phyloP scores from a whole-genome alignment of 2,329 filamentous ascomycete species.

The Scedosporium boydii region DNA sequence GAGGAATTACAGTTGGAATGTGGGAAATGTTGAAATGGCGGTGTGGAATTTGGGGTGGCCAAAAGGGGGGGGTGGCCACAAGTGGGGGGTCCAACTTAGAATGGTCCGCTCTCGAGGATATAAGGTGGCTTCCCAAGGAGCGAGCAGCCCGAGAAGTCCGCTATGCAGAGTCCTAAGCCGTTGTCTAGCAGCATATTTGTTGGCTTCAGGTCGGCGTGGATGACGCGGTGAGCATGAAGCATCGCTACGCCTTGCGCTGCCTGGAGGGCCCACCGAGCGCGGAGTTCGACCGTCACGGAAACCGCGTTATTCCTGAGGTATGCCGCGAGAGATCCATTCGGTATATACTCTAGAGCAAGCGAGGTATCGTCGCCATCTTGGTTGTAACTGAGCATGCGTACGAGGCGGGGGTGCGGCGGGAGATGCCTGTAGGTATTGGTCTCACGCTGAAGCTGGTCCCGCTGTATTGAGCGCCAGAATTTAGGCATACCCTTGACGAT shows the following conservation, averaged over 20 bases:
- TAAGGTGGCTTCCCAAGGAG: background rate
- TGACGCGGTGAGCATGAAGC: slow-evolving; percentile 24
- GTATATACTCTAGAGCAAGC: slow-evolving; percentile 17
- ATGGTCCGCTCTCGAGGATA: background rate
- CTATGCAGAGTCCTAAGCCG: slow-evolving; percentile 23
- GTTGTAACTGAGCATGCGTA: background rate
- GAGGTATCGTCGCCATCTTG: slow-evolving; percentile 4
- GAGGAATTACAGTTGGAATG: no score
- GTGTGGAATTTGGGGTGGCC: no score
- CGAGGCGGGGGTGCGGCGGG: background rate
- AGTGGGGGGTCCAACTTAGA: no score
- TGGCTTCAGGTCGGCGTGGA: slow-evolving; percentile 29
- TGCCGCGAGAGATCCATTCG: slow-evolving; percentile 15
- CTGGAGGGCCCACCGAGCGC: slow-evolving; percentile 21
- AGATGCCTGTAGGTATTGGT: slow-evolving; percentile 1
- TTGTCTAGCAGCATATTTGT: slow-evolving; percentile 27
- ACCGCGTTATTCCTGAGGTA: slow-evolving; percentile 12
- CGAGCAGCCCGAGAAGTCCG: slow-evolving; percentile 25
- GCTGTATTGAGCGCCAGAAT: background rate
- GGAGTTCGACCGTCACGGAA: slow-evolving; percentile 10
- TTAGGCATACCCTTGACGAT: background rate
- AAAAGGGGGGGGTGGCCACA: no score
- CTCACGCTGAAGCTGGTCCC: background rate
- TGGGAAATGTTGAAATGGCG: no score
- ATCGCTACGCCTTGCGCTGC: slow-evolving; percentile 22